Evolutionary conservation across 1,284 basidiomycete genomes (phyloP).

Genomic region (Amylostereum areolatum): DNA sequence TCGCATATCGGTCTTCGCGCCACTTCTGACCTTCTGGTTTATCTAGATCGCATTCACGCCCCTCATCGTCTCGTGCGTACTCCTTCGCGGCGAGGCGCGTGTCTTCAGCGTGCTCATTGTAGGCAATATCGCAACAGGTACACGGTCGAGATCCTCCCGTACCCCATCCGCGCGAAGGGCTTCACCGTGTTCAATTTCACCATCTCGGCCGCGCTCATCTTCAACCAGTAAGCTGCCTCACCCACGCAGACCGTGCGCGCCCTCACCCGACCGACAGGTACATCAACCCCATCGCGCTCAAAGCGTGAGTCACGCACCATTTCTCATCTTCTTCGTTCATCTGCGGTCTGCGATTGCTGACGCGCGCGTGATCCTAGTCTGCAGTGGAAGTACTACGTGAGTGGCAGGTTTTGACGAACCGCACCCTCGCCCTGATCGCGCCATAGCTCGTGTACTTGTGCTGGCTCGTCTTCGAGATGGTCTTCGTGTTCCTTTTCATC

Average conservation of each 20-base stretch:
- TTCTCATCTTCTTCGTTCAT: background rate
- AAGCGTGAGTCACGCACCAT: conserved; percentile 17
- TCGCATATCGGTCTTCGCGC: background rate
- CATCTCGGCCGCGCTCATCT: conserved; percentile 44
- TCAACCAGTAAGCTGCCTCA: conserved; percentile 43
- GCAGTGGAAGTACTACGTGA: conserved; percentile 29
- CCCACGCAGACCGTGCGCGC: background rate
- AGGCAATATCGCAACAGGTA: too few relatives aligned
- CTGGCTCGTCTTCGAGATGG: conserved; percentile 16
- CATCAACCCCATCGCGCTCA: conserved; percentile 35
- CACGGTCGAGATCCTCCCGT: conserved; percentile 55
- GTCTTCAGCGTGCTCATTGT: too few relatives aligned
- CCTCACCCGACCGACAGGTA: conserved; percentile 20
- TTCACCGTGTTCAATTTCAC: conserved; percentile 51
- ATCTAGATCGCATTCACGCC: conserved; percentile 45
- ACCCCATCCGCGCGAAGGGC: conserved; percentile 54
- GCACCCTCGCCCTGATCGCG: background rate
- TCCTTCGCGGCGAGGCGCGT: background rate
- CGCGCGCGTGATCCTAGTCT: conserved; percentile 12
- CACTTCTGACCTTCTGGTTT: background rate
- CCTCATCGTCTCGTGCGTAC: conserved; percentile 40
- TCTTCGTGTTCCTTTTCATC: background rate
- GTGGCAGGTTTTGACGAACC: conserved; percentile 1
- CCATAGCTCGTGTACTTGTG: conserved; percentile 24
- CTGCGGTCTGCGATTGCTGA: background rate